phyloP scores from a whole-genome alignment of 768 basidiomycete species.

The Strobilomyces dryophilus region DNA sequence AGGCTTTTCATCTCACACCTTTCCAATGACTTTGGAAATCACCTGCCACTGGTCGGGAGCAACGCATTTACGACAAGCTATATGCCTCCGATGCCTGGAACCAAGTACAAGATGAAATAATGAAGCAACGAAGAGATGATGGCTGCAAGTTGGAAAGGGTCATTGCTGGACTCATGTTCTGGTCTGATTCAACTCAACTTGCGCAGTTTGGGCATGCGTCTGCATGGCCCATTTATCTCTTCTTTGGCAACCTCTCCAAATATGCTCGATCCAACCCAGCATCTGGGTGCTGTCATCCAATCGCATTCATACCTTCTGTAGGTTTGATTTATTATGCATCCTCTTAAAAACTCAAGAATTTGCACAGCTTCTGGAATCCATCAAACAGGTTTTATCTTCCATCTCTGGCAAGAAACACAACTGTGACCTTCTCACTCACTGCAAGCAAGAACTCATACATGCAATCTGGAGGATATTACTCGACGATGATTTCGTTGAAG shows the following conservation, averaged over 20 bases:
- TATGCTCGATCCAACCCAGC: constrained; percentile 6
- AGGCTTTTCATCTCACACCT: neutral
- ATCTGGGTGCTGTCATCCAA: constrained; percentile 14
- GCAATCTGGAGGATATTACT: neutral
- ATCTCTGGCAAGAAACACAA: neutral
- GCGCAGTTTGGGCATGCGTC: constrained; percentile 11
- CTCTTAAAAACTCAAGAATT: too few relatives aligned
- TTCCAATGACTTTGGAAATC: neutral
- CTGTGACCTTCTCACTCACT: neutral
- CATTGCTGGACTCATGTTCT: constrained; percentile 12
- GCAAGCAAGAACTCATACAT: neutral
- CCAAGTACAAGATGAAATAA: neutral
- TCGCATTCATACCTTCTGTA: constrained; percentile 22
- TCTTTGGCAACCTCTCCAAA: neutral
- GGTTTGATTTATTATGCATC: neutral
- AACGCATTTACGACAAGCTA: neutral
- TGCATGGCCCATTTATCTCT: constrained; percentile 7
- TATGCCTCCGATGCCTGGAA: neutral
- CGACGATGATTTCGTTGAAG: neutral
- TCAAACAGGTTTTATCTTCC: neutral
- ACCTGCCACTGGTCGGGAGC: neutral
- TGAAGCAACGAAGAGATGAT: too few relatives aligned
- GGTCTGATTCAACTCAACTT: constrained; percentile 10
- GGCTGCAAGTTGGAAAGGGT: constrained; percentile 1
- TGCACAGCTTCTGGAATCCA: neutral